Evolutionary conservation across 1,284 basidiomycete genomes (phyloP).

Genomic region (Marasmius tenuissimus): DNA sequence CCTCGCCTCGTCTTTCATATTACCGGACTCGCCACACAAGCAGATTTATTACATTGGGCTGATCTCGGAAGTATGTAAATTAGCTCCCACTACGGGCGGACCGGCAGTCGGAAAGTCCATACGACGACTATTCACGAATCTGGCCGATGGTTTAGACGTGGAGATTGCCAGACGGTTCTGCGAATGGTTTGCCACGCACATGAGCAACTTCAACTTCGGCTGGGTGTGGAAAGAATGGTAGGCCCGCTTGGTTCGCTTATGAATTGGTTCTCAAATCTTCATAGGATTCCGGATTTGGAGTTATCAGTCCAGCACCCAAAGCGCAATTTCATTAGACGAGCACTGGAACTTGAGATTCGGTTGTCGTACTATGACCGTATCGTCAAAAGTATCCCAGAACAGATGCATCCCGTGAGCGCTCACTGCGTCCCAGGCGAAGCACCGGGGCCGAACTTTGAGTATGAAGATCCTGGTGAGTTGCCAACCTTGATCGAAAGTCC

Average conservation of each 20-base stretch:
- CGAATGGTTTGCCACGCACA: constrained; percentile 95
- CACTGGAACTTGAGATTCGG: constrained; percentile 89
- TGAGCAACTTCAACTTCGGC: constrained; percentile 97
- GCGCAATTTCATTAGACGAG: constrained; percentile 84
- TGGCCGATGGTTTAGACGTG: constrained; percentile 84
- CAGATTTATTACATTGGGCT: constrained; percentile 87
- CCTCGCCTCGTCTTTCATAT: constrained; percentile 72
- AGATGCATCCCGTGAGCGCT: constrained; percentile 69
- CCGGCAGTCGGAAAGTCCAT: constrained; percentile 96
- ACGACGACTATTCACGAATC: constrained; percentile 75
- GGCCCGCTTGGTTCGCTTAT: constrained; percentile 20
- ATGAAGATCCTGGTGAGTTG: constrained; percentile 70
- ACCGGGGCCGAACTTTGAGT: constrained; percentile 84
- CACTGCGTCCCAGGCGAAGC: constrained; percentile 71
- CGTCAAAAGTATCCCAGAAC: constrained; percentile 83
- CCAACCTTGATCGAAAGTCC: not conserved
- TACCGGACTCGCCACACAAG: constrained; percentile 79
- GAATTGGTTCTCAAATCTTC: not conserved
- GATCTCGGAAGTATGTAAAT: constrained; percentile 92
- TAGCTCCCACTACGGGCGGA: constrained; percentile 89
- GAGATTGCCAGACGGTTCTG: constrained; percentile 82
- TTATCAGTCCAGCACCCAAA: constrained; percentile 80
- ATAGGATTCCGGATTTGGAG: constrained; percentile 83
- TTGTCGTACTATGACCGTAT: constrained; percentile 95
- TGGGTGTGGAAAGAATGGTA: constrained; percentile 99